These are phyloP conservation scores for Aureobasidium sp. DNA, from an alignment of 2,329 filamentous ascomycete genomes.

Conservation along the genomic window DNA sequence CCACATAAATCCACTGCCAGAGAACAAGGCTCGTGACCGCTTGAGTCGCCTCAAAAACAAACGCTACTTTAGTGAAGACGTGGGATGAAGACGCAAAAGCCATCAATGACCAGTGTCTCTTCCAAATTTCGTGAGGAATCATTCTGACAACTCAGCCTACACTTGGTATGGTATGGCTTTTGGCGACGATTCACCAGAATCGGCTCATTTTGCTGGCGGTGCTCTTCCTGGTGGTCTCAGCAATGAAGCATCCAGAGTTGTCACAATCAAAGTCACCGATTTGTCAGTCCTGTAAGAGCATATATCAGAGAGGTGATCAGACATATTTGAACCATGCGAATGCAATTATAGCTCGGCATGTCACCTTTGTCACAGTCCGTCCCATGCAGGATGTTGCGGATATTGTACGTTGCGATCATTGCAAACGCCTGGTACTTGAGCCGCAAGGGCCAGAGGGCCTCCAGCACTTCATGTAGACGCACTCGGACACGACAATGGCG, in stretches of 20 bases:
- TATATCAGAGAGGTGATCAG: background rate
- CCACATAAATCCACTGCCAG: conserved; percentile 55
- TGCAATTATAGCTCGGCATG: background rate
- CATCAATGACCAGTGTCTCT: no score
- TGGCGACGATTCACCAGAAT: no score
- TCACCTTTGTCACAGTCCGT: conserved; percentile 67
- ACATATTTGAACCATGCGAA: background rate
- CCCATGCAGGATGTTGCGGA: conserved; percentile 76
- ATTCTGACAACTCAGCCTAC: no score
- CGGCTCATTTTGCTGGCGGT: no score
- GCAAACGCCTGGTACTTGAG: conserved; percentile 83
- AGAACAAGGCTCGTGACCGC: conserved; percentile 23
- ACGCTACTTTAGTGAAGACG: conserved; percentile 43
- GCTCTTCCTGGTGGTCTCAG: no score
- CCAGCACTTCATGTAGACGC: background rate
- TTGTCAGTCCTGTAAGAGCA: no score
- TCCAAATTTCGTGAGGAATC: no score
- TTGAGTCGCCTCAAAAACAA: conserved; percentile 34
- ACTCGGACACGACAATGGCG: background rate
- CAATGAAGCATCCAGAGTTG: no score
- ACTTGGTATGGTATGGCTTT: no score
- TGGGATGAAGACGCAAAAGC: conserved; percentile 21
- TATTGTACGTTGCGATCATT: conserved; percentile 79
- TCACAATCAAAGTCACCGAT: no score
- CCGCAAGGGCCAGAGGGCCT: conserved; percentile 56